Evolutionary conservation across 2,329 filamentous ascomycete species (phyloP), one percentile per base, ranked within the genome.

Genomic region (Tetracladium maxilliforme): DNA sequence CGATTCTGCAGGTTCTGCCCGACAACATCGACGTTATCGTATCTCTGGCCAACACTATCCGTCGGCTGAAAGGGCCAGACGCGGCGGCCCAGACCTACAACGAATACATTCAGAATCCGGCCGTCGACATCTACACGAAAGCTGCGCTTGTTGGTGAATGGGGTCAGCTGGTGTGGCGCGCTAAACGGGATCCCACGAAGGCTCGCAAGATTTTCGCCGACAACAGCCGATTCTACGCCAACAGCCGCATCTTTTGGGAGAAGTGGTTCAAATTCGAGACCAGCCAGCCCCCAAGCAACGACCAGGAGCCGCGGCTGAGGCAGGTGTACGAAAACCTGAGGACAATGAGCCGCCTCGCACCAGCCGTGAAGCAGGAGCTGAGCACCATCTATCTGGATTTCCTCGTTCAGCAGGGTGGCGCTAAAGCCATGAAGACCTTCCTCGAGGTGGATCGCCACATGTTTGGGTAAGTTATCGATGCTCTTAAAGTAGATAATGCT

Each of bases 181-280:
- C 77, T 44, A 86, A 87, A 56, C 80, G 81, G 10, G 76, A 74
- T 0, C 60, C 71, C 1, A 75, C 82, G 7, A 82, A 87, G 40
- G 86, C 86, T 19, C 78, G 90, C 15, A 69, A 77, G 26, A 70
- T 93, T 1, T 95, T 87, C 55, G 56, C 72, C 33, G 78, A 76
- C 49, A 87, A 93, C 39, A 64, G 79, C 28, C 73, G 84, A 44
- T 82, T 73, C 61, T 93, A 92, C 45, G 63, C 75, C 3, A 81
- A 90, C 44, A 93, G 84, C 48, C 69, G 73, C 17, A 61, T 80
- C 21, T 95, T 95, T 59, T 98, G 90, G 87, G 63, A 73, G 38
- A 80, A 70, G 42, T 95, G 84, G 61, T 66, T 95, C 27, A 61
- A 77, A 30, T 93, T 98, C 43, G 90, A 98, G 55, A 60, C 92